A percentile compares a stretch with the other conserved stretches of the same genome.
phyloP scores from a whole-genome alignment of 441 rosid genomes.

The Erysimum pusillum region DNA sequence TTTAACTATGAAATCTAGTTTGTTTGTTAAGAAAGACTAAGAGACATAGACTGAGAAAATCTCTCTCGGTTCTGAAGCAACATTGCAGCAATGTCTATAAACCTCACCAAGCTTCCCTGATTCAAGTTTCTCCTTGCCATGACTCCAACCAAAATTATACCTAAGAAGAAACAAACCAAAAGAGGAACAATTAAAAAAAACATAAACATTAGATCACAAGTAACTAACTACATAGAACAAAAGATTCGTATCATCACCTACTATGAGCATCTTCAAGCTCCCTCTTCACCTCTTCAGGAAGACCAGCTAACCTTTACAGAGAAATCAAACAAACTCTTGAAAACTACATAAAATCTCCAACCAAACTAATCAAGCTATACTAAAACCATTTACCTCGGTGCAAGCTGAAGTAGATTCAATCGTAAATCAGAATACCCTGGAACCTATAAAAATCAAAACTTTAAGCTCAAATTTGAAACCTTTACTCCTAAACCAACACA shows the following conservation, averaged over 20 bases:
- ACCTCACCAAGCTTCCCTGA: constrained; percentile 90
- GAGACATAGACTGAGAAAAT: no score
- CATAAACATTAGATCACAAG: not conserved
- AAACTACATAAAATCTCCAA: not conserved
- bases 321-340: constrained; percentile 9
- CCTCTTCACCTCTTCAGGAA: constrained; percentile 82
- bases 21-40: no score
- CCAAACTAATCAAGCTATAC: not conserved
- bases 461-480: not conserved
- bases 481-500: constrained; percentile 5
- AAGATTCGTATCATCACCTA: constrained; percentile 56
- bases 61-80: not conserved
- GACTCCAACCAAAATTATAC: constrained; percentile 98
- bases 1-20: no score
- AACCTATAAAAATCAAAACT: constrained; percentile 55
- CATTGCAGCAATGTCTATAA: not conserved
- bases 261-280: constrained; percentile 92
- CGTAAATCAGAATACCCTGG: constrained; percentile 82
- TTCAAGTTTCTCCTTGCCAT: constrained; percentile 94
- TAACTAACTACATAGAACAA: not conserved
- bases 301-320: constrained; percentile 69
- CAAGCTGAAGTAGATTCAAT: constrained; percentile 74
- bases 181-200: not conserved
- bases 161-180: constrained; percentile 49
- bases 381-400: constrained; percentile 62